Evolutionary conservation across 164 flowering plant species (phyloP), one percentile per base, ranked within the genome.

Genomic region (Aristolochia fimbriata): DNA sequence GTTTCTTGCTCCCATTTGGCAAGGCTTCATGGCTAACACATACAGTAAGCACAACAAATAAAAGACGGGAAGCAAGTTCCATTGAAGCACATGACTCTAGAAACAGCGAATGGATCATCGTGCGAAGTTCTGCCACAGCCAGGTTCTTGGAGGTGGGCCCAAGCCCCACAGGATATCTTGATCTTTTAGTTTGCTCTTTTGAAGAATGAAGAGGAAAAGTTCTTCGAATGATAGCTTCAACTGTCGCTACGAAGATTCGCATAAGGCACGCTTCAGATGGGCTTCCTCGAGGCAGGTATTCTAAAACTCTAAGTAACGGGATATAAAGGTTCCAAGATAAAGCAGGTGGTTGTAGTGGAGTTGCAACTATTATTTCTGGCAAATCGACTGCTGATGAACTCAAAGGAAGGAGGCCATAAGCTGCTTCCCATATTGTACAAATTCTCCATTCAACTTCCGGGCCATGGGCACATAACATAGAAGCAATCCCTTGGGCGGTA

Each of bases 361-460:
- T 81, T 58, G 98, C 87, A 47, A 92, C 96, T 60, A 92, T 67
- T 43, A 92, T 88, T 73, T 88, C 98, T 41, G 97, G 97, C 56
- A 91, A 85, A 79, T 88, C 96, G 74, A 86, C 90, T 33, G 80
- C 86, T 14, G 92, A 85, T 21, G 96, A 88, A 66, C 83, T 83
- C 59, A 88, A 69, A 53, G 98, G 96, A 59, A 86, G 80, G 68
- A 88, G 67, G 45, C 98, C 98, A 78, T 91, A 91, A 51, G 98
- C 96, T 77, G 96, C 98, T 78, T 91, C 98, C 98, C 98, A 91
- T 22, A 91, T 88, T 52, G 94, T 91, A 59, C 98, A 91, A 59
- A 91, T 91, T 76, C 98, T 82, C 98, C 98, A 91, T 73, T 91
- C 98, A 71, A 92, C 98, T 71, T 92, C 98, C 27, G 96, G 98